Evolutionary conservation across 2,329 filamentous ascomycete genomes (phyloP).

Genomic region (Raffaelea albimanens): DNA sequence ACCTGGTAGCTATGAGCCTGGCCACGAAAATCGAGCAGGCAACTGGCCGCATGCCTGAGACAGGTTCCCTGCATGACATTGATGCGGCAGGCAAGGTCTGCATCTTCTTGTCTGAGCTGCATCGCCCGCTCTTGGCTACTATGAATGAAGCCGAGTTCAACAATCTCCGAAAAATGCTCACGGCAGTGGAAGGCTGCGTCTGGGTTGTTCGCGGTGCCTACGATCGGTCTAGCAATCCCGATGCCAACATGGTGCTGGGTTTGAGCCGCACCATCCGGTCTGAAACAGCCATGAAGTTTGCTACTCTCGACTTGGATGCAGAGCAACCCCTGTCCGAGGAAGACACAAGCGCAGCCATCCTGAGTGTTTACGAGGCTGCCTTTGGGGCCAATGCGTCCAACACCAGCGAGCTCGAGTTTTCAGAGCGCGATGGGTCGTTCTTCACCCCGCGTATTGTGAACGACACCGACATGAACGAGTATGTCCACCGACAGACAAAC

Average conservation of each 20-base stretch:
- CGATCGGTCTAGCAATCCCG: slow-evolving; percentile 23
- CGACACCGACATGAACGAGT: slow-evolving; percentile 30
- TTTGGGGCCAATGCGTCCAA: slow-evolving; percentile 22
- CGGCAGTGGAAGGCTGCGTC: slow-evolving; percentile 24
- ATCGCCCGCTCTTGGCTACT: slow-evolving; percentile 30
- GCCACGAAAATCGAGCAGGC: slow-evolving; percentile 21
- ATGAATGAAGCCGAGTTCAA: slow-evolving; percentile 28
- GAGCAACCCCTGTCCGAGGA: slow-evolving; percentile 13
- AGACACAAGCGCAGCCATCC: slow-evolving; percentile 15
- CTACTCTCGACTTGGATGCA: slow-evolving; percentile 35
- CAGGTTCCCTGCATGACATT: slow-evolving; percentile 20
- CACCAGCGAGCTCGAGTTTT: slow-evolving; percentile 32
- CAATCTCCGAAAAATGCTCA: slow-evolving; percentile 25
- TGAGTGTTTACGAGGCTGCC: slow-evolving; percentile 25
- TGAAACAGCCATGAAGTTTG: slow-evolving; percentile 33
- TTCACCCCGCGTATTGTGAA: slow-evolving; percentile 30
- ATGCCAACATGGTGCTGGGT: slow-evolving; percentile 34
- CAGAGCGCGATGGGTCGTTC: slow-evolving; percentile 27
- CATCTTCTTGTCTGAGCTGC: slow-evolving; percentile 34
- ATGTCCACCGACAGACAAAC: slow-evolving; percentile 32
- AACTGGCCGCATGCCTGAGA: slow-evolving; percentile 23
- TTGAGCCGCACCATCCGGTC: slow-evolving; percentile 36
- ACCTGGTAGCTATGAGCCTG: slow-evolving; percentile 22
- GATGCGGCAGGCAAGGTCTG: slow-evolving; percentile 22
- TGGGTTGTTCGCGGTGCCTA: slow-evolving; percentile 32